Evolutionary conservation across 805 yeast genomes (phyloP), one percentile per base, ranked within the genome.

Genomic region (Starmerella potacharoeniae): DNA sequence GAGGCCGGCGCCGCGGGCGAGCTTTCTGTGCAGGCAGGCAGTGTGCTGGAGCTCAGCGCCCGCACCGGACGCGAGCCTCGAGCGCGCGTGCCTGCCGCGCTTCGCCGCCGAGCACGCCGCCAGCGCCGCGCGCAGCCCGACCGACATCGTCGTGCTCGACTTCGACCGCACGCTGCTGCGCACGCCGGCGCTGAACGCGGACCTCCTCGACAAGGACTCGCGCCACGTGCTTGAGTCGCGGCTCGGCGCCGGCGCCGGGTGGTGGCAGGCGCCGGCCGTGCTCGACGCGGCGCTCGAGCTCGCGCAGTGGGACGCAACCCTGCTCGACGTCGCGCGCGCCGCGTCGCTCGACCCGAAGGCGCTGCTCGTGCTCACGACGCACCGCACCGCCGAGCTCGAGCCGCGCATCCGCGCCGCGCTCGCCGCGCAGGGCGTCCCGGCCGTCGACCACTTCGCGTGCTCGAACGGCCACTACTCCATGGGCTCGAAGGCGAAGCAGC

Each of bases 111-210:
- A 58, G 43, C 10, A 41, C 31, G 17, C 3, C 7, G n/a, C 16
- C 4, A 42, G 45, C 6, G 9, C 14, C 29, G 31, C 31, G 14
- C 30, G 37, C 11, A 31, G 41, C n/a, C 39, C 53, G 36, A 54
- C 61, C 7, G 65, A 62, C 36, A 53, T 62, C 17, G 52, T 62
- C 6, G 45, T 62, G 4, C 48, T 62, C 7, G 63, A 62, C 37
- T 61, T 62, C 36, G 64, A 62, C 49, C 52, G 61, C 28, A 54
- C 63, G 7, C 49, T 64, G 22, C 54, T 64, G 9, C 52, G 51
- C 4, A 52, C 57, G 2, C 64, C 64, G 4, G 39, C 31, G 5
- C 43, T 55, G 10, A 61, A 54, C 44, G 16, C 29, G 30, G 58
- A 56, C 10, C 55, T 64, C n/a, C 10, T 59, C 33, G 55, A 40